These are phyloP conservation scores for Ambispora gerdemannii DNA, from an alignment of 192 early-diverging fungal species.

Conservation along the genomic window DNA sequence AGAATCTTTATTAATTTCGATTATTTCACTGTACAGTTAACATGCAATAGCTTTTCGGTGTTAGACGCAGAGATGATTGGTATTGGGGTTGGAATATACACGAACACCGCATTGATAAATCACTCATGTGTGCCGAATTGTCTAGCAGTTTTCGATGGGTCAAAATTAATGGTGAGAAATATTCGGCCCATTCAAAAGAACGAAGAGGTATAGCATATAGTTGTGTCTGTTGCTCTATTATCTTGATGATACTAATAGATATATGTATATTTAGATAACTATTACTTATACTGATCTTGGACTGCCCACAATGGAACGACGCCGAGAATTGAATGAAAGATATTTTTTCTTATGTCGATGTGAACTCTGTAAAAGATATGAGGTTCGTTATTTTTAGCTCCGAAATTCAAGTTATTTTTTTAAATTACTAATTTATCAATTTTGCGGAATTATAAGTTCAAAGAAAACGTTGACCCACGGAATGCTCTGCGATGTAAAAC, in stretches of 20 bases:
- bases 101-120: conserved; percentile 41
- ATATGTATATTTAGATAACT: conserved; percentile 11
- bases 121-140: conserved; percentile 46
- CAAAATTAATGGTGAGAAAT: conserved; percentile 31
- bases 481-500: conserved; percentile 25
- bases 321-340: conserved; percentile 33
- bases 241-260: neutral
- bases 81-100: conserved; percentile 45
- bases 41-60: conserved; percentile 43
- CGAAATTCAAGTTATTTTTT: neutral
- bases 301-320: conserved; percentile 32
- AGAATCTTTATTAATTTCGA: neutral
- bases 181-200: conserved; percentile 35
- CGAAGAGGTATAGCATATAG: conserved; percentile 34
- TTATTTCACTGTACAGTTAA: conserved; percentile 29
- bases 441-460: neutral
- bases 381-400: neutral
- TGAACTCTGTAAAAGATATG: conserved; percentile 27
- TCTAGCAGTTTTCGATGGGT: conserved; percentile 37
- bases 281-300: conserved; percentile 42
- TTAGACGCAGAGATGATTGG: conserved; percentile 41
- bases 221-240: neutral
- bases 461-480: conserved; percentile 22
- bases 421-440: neutral
- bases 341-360: conserved; percentile 47